phyloP scores from a whole-genome alignment of 345 rosid genomes.

The Toxicodendron radicans region DNA sequence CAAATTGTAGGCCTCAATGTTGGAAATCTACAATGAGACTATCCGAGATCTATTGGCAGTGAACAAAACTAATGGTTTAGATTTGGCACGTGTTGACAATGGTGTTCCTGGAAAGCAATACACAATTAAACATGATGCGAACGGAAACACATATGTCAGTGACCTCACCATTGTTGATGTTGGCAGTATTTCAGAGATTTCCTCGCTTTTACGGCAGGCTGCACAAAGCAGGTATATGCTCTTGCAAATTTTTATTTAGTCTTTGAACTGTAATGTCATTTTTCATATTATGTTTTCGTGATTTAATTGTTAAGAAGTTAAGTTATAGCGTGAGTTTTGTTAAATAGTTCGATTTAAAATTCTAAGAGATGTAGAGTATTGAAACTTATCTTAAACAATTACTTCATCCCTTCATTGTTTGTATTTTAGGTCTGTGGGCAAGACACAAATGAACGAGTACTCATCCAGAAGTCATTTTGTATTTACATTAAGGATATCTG shows the following conservation, averaged over 20 bases:
- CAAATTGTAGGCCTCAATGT: conserved; percentile 73
- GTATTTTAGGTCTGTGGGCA: conserved; percentile 73
- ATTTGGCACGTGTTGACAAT: conserved; percentile 45
- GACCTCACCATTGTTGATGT: conserved; percentile 89
- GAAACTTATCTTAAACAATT: neutral
- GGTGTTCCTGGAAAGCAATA: conserved; percentile 70
- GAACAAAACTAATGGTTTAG: conserved; percentile 39
- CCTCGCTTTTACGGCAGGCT: conserved; percentile 75
- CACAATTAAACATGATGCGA: conserved; percentile 77
- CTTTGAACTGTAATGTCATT: neutral
- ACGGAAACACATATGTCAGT: conserved; percentile 77
- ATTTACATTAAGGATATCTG: conserved; percentile 77
- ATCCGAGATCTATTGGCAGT: conserved; percentile 73
- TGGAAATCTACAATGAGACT: conserved; percentile 94
- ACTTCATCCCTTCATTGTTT: neutral
- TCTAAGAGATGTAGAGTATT: no score
- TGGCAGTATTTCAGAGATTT: conserved; percentile 65
- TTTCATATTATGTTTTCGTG: neutral
- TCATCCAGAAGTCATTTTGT: conserved; percentile 87
- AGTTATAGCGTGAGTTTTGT: neutral
- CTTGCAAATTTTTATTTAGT: neutral
- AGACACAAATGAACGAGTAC: conserved; percentile 86
- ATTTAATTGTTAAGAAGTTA: no score
- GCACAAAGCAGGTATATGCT: conserved; percentile 80
- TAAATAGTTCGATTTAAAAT: neutral